A percentile compares a stretch with the other conserved stretches of the same genome.
Conservation (phyloP, 1,284 basidiomycete genomes). For the Pterulicium gracile region DNA sequence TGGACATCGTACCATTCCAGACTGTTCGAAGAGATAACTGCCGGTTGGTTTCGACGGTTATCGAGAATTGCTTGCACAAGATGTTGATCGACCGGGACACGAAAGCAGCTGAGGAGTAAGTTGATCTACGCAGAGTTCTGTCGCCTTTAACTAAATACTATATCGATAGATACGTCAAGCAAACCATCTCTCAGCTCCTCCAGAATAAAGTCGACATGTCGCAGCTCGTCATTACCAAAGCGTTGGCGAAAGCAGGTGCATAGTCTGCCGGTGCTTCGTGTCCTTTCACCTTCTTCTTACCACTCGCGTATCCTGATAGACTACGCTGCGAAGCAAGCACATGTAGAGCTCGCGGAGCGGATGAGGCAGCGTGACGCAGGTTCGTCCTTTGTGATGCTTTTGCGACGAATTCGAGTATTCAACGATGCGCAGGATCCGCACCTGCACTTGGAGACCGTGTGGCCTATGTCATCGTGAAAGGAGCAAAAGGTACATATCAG, state of each 20-base stretch:
- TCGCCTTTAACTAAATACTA: conserved; percentile 4
- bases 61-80: conserved; percentile 93
- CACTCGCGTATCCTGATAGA: conserved; percentile 32
- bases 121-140: conserved; percentile 5
- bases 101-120: conserved; percentile 82
- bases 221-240: conserved; percentile 95
- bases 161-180: conserved; percentile 76
- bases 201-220: conserved; percentile 98
- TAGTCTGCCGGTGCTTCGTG: conserved; percentile 13
- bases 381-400: conserved; percentile 14
- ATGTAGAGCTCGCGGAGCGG: conserved; percentile 86
- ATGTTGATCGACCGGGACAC: conserved; percentile 94
- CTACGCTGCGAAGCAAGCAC: conserved; percentile 87
- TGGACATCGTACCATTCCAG: conserved; percentile 28
- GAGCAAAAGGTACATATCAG: conserved; percentile 63
- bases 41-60: conserved; percentile 89
- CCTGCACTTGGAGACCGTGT: conserved; percentile 92
- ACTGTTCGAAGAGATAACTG: conserved; percentile 96
- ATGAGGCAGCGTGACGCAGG: conserved; percentile 94
- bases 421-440: conserved; percentile 59
- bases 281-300: conserved; percentile 1
- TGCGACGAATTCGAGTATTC: neutral
- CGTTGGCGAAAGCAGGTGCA: conserved; percentile 74
- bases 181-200: conserved; percentile 82
- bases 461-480: conserved; percentile 95